Evolutionary conservation across 805 yeast genomes (phyloP), one percentile per base, ranked within the genome.

Genomic region (Kodamaea nitidulidarum): DNA sequence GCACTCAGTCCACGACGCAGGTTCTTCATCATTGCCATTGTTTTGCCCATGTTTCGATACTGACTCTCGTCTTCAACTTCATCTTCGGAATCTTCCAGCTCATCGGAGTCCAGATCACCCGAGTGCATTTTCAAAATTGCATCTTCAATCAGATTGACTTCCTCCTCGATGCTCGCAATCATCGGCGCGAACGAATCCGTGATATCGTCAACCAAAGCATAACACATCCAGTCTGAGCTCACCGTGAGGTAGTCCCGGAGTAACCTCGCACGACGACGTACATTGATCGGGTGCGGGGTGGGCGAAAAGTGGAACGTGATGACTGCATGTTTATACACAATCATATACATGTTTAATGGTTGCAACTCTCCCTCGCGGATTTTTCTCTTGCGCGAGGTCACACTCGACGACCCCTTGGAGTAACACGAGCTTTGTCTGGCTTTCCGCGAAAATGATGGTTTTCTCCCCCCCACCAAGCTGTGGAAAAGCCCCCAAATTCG

Each of bases 181-280:
- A 93, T 79, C 2, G 98, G 98, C 1, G 95, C 98, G 69, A 87
- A 93, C 0, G 95, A 95, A 69, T 93, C 98, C 0, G 97, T 91
- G 47, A 93, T 87, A 58, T 93, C 98, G 66, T 93, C 98, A 50
- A 93, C 87, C 46, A 93, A 65, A 0, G 98, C 98, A 63, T 93
- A 93, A 1, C 96, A 91, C 33, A 93, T 83, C 98, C 98, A 93
- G 60, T 93, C 98, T 0, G 97, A 80, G 2, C 91, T 78, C 4
- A 93, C 95, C 2, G 86, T 87, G 45, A 93, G 67, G 55, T 90
- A 91, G 58, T 93, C 98, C 45, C 82, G 73, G 46, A 91, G 70
- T 46, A 93, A 65, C 41, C 98, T 72, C 0, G 95, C 95, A 58
- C 98, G 78, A 58, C 98, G 75, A 50, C 98, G 77, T 22, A 93